These are phyloP conservation scores for Penicillium freii DNA, from an alignment of 2,329 filamentous ascomycete species.

Conservation along the genomic window DNA sequence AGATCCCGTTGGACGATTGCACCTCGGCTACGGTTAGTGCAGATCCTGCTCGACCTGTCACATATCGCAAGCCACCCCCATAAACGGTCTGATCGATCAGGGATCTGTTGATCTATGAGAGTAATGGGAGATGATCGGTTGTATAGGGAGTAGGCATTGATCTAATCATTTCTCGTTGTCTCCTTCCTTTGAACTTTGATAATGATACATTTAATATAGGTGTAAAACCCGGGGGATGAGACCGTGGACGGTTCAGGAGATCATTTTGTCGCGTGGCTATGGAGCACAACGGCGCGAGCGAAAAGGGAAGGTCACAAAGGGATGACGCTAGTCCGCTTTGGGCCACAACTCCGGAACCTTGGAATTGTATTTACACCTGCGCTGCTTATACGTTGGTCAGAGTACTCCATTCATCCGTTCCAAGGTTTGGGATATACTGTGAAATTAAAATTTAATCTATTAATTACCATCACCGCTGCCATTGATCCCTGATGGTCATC, in stretches of 20 bases:
- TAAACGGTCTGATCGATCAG: conserved; percentile 38
- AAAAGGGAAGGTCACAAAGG: conserved; percentile 27
- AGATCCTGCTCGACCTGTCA: conserved; percentile 36
- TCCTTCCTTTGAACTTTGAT: neutral
- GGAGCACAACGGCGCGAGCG: conserved; percentile 15
- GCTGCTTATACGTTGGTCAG: neutral
- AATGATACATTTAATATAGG: neutral
- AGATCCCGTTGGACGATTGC: conserved; percentile 21
- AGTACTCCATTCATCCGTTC: neutral
- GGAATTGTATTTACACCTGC: neutral
- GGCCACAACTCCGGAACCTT: conserved; percentile 5
- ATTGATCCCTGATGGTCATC: neutral
- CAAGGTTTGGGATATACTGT: neutral
- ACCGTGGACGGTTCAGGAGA: conserved; percentile 10
- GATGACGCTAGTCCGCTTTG: conserved; percentile 1
- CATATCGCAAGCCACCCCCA: conserved; percentile 27
- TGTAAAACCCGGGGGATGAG: conserved; percentile 5
- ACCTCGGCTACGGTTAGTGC: conserved; percentile 28
- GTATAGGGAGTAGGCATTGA: neutral
- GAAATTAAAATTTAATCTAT: neutral
- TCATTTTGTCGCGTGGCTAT: conserved; percentile 20
- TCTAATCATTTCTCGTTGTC: neutral
- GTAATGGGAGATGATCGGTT: neutral
- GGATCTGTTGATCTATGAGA: conserved; percentile 2
- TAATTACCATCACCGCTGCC: neutral